Conservation (phyloP, 805 yeast genomes). For the Yarrowia hollandica region DNA sequence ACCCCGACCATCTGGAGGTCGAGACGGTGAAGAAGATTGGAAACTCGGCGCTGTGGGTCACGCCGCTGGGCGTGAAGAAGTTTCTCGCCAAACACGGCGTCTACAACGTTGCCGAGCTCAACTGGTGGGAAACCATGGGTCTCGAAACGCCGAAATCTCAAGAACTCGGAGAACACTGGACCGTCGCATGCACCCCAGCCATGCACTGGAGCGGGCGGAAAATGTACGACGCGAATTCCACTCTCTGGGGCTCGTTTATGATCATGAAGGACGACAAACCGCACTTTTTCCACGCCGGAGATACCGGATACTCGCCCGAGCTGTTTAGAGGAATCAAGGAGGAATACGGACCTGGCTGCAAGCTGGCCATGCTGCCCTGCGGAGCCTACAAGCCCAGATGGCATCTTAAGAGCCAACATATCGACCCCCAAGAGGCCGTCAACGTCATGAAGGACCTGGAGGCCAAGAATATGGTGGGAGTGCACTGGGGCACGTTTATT, state of each 20-base stretch:
- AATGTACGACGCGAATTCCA: constrained; percentile 72
- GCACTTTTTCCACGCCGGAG: constrained; percentile 87
- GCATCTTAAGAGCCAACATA: constrained; percentile 91
- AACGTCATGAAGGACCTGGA: constrained; percentile 63
- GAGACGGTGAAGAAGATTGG: constrained; percentile 56
- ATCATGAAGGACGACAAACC: constrained; percentile 67
- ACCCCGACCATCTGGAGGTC: constrained; percentile 89
- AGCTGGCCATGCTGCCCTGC: constrained; percentile 78
- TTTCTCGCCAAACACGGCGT: constrained; percentile 62
- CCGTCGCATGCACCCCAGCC: constrained; percentile 86
- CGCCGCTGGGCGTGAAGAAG: constrained; percentile 74
- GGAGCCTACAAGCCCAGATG: constrained; percentile 95
- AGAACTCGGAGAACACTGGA: constrained; percentile 53
- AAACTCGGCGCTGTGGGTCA: constrained; percentile 73
- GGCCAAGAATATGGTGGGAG: constrained; percentile 70
- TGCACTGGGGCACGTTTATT: constrained; percentile 96
- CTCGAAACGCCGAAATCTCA: constrained; percentile 39
- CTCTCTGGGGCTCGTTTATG: constrained; percentile 88
- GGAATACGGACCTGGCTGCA: constrained; percentile 58
- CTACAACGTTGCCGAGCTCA: constrained; percentile 67
- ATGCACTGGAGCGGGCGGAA: constrained; percentile 91
- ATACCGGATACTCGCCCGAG: constrained; percentile 83
- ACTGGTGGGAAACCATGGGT: constrained; percentile 84
- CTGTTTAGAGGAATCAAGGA: constrained; percentile 66
- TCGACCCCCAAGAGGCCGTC: constrained; percentile 74